phyloP scores from a whole-genome alignment of 2,329 filamentous ascomycete species.

The Xylariaceae sp. region DNA sequence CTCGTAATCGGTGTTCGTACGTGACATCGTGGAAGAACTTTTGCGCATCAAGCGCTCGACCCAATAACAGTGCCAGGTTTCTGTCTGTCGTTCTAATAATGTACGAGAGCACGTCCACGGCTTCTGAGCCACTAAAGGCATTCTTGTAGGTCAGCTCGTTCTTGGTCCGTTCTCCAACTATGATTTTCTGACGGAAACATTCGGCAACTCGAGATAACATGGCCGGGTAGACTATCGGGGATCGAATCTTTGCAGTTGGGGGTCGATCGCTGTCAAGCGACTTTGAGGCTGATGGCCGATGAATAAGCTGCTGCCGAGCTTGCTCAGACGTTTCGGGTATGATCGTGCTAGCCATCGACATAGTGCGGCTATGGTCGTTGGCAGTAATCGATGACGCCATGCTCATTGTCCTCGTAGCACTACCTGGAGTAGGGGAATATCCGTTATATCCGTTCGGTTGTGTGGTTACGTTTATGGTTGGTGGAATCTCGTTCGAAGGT shows the following conservation, averaged over 20 bases:
- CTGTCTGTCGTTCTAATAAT: conserved; percentile 97
- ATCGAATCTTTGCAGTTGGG: conserved; percentile 67
- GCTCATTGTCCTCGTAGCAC: conserved; percentile 65
- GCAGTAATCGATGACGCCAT: conserved; percentile 63
- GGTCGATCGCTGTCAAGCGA: conserved; percentile 62
- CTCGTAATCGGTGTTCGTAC: conserved; percentile 92
- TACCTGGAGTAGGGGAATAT: conserved; percentile 56
- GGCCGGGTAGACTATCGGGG: conserved; percentile 92
- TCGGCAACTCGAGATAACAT: conserved; percentile 91
- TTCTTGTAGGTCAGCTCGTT: conserved; percentile 98
- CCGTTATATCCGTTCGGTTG: conserved; percentile 42
- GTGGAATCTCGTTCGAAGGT: conserved; percentile 51
- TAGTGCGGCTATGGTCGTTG: conserved; percentile 66
- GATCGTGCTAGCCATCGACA: conserved; percentile 92
- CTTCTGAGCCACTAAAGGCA: conserved; percentile 93
- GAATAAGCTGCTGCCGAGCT: conserved; percentile 56
- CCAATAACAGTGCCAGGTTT: conserved; percentile 89
- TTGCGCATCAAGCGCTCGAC: conserved; percentile 91
- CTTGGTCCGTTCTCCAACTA: conserved; percentile 87
- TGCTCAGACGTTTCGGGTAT: conserved; percentile 67
- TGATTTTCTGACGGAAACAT: conserved; percentile 88
- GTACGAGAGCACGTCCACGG: conserved; percentile 92
- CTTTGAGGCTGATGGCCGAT: conserved; percentile 63
- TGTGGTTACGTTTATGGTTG: conserved; percentile 42
- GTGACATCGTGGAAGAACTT: conserved; percentile 99